Conservation (phyloP, 2,329 filamentous ascomycete genomes). For the Leptographium lundbergii region DNA sequence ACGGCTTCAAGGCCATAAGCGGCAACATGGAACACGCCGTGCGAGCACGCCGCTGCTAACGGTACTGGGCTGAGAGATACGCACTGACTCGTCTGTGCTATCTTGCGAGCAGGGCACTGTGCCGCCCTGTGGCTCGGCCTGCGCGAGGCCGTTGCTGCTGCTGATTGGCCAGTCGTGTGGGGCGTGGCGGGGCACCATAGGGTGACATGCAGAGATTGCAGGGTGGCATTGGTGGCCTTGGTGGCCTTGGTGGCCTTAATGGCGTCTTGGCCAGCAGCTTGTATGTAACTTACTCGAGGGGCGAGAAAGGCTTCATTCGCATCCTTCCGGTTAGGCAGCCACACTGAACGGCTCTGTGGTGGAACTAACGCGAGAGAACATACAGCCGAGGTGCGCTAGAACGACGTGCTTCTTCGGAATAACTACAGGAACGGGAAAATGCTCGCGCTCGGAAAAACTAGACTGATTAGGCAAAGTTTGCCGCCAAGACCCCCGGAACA, state of each 20-base stretch:
- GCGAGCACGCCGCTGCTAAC: background rate
- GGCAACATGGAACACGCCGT: background rate
- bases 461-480: background rate
- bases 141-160: background rate
- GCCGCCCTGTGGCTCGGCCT: background rate
- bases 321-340: background rate
- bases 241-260: background rate
- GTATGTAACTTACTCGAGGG: background rate
- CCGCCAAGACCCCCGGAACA: background rate
- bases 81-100: background rate
- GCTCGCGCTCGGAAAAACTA: background rate
- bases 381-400: background rate
- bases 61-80: background rate
- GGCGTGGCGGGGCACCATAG: too few relatives aligned
- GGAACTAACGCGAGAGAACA: background rate
- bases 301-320: background rate
- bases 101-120: background rate
- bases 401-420: background rate
- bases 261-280: background rate
- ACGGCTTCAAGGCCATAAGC: background rate
- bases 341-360: background rate
- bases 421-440: background rate
- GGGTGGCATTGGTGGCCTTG: background rate
- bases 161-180: background rate
- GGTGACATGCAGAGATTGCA: slow-evolving; percentile 1